Percentiles rank a stretch among this genome's conserved stretches.
Conservation (phyloP, 768 basidiomycete genomes). For the Mycena sanguinolenta region DNA sequence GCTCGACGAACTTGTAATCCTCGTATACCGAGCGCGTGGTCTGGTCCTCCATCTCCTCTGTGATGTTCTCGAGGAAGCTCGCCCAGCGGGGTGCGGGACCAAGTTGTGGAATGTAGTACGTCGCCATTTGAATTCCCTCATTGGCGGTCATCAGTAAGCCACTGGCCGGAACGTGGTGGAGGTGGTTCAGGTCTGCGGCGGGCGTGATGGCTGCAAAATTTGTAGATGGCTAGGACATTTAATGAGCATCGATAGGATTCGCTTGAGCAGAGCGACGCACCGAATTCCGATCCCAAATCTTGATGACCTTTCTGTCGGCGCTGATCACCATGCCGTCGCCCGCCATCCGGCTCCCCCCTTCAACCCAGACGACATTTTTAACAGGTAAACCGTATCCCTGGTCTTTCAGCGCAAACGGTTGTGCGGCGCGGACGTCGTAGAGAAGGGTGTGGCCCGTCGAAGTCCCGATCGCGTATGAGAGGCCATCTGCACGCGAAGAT, state of each 20-base stretch:
- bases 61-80: constrained; percentile 97
- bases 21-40: constrained; percentile 85
- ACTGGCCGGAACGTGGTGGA: constrained; percentile 91
- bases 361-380: constrained; percentile 89
- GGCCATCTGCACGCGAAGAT: constrained; percentile 86
- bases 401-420: constrained; percentile 91
- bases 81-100: constrained; percentile 98
- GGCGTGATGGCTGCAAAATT: constrained; percentile 97
- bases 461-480: constrained; percentile 95
- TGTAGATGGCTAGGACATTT: constrained; percentile 69
- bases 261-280: constrained; percentile 58
- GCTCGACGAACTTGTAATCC: constrained; percentile 97
- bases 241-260: constrained; percentile 12
- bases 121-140: constrained; percentile 96
- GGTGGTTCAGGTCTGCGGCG: constrained; percentile 87
- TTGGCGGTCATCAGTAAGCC: constrained; percentile 94
- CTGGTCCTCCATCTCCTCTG: constrained; percentile 97
- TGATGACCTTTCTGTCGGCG: constrained; percentile 96
- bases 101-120: constrained; percentile 95
- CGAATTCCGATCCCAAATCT: constrained; percentile 92
- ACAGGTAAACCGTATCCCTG: constrained; percentile 97
- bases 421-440: constrained; percentile 91
- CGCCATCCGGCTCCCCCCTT: constrained; percentile 86
- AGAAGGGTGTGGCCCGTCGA: constrained; percentile 94
- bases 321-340: constrained; percentile 91